phyloP scores from a whole-genome alignment of 2,329 filamentous ascomycete species.

The Domatiomyces globalis region DNA sequence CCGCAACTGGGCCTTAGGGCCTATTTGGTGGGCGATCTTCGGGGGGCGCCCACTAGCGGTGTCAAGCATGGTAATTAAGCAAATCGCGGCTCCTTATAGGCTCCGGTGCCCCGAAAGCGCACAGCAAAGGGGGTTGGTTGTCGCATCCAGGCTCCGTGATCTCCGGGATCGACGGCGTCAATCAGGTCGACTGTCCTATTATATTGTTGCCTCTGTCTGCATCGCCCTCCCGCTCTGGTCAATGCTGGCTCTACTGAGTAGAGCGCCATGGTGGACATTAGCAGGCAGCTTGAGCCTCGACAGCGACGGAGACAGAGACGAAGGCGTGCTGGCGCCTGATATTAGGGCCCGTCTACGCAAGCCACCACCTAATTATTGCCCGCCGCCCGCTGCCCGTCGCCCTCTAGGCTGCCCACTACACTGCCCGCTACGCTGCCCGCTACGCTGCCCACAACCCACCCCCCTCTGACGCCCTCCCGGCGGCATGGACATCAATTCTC shows the following conservation, averaged over 20 bases:
- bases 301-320: background rate
- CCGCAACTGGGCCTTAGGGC: too few relatives aligned
- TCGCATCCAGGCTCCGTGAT: background rate
- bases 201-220: background rate
- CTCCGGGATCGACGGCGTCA: slow-evolving; percentile 1
- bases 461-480: background rate
- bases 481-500: slow-evolving; percentile 16
- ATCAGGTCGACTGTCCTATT: background rate
- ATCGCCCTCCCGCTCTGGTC: background rate
- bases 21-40: too few relatives aligned
- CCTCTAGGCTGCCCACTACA: background rate
- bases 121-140: background rate
- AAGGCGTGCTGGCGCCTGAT: background rate
- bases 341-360: background rate
- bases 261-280: background rate
- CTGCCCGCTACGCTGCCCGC: background rate
- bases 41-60: too few relatives aligned
- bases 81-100: background rate
- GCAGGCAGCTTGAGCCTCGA: background rate
- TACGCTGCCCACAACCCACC: background rate
- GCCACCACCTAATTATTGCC: background rate
- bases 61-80: background rate
- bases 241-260: too few relatives aligned
- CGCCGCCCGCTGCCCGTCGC: too few relatives aligned
- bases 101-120: too few relatives aligned